Evolutionary conservation across 768 basidiomycete species (phyloP), one percentile per base, ranked within the genome.

Genomic region (Hydnomerulius pinastri): DNA sequence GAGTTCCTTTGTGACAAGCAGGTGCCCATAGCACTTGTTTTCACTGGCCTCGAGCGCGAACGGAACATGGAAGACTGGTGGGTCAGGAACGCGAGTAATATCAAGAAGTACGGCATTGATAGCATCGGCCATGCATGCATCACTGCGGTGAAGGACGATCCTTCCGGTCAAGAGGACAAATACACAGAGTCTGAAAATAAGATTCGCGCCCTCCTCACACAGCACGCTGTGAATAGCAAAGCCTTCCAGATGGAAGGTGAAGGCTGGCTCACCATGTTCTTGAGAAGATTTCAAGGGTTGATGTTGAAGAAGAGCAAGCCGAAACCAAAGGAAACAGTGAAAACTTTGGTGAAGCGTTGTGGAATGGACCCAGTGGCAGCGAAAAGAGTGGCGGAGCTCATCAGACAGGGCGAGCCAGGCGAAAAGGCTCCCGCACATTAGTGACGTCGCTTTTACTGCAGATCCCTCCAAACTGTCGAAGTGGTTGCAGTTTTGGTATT

Each of bases 41-140:
- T 77, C 33, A 77, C 73, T 2, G 70, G 73, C 13, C 66, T 77
- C n/a, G 75, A 74, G 55, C 41, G 59, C 15, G 69, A 71, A 42
- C 32, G 5, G 15, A 38, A 48, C 4, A 65, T 72, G 69, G 69
- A 71, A 32, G 41, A 55, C n/a, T 71, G 71, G 70, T 71, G 70
- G 71, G n/a, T 0, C 23, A 55, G 61, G 37, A 71, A 72, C 47
- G 29, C 60, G 37, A 30, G 12, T 0, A 46, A 51, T n/a, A 62
- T 71, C 24, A 33, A 35, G 4, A 35, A 42, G 25, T 56, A 60
- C n/a, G 61, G 61, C 6, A 65, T 71, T 50, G 42, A 43, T 29
- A 64, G 61, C 46, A n/a, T 43, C n/a, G 70, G 58, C 12, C 66
- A 69, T 13, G 71, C 67, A 9, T 71, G 70, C 23, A 50, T 66